Evolutionary conservation across 2,329 filamentous ascomycete genomes (phyloP), one percentile per base, ranked within the genome.

Genomic region (Nannizziopsis arthrosporioides): DNA sequence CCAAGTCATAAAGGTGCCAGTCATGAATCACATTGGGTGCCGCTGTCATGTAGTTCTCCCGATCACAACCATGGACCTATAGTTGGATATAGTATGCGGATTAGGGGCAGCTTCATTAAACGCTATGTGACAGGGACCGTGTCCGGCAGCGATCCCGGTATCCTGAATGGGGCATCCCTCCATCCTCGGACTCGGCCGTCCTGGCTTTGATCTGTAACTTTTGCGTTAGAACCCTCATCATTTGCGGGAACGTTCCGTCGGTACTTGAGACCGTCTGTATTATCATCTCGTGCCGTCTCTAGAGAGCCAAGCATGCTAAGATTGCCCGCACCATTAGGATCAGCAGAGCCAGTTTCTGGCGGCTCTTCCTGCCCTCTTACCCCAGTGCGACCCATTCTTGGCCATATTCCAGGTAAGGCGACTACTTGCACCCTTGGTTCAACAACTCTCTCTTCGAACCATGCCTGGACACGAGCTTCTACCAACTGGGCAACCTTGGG

Each of bases 371-470:
- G 65, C 7, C 64, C 63, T 0, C 66, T 58, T 18, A 72, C 67
- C 9, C 68, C 68, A 14, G 68, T 70, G 40, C 69, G 59, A 37
- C 69, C 68, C 68, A 72, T 81, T 31, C 78, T 68, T 1, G 78
- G 78, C 78, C 78, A 81, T 2, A 81, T 64, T 46, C 74, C 75
- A 1, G 78, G 78, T 2, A 81, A 63, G 1, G 77, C 76, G 17
- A 81, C 78, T 30, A 81, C 77, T 56, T 82, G 78, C 53, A 82
- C 80, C 12, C 78, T 72, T 2, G 78, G 78, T 58, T 81, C 78
- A 3, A 82, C 78, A 32, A 77, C 78, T 40, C 79, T 73, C 52
- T 81, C 78, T 59, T 82, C 78, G 57, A 82, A 81, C 78, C 78
- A 82, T 35, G 77, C 74, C 56, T 81, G 78, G 4, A 81, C 73